A percentile compares a stretch with the other conserved stretches of the same genome.
Conservation (phyloP, 176 grass and related monocot genomes). For the Saccharum spontaneum region DNA sequence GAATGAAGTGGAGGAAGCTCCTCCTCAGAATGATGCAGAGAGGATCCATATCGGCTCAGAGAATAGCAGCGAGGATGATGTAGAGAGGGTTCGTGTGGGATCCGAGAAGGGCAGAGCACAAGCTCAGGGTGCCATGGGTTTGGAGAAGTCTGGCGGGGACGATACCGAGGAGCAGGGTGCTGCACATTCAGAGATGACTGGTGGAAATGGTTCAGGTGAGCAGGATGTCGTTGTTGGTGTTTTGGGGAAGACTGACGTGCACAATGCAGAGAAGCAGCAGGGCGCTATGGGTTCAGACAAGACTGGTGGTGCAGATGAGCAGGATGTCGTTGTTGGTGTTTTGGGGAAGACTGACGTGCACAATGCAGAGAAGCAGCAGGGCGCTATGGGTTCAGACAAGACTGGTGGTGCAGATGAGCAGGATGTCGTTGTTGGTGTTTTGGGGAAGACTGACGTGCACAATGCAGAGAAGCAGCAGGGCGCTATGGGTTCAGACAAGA, state of each 20-base stretch:
- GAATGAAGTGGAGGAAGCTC: slow-evolving; percentile 31
- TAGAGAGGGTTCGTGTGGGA: not conserved
- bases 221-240: not conserved
- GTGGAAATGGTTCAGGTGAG: not conserved
- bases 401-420: not conserved
- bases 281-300: slow-evolving; percentile 1
- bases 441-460: not conserved
- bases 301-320: not conserved
- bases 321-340: not conserved
- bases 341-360: not conserved
- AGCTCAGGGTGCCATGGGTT: not conserved
- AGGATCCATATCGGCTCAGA: not conserved
- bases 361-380: not conserved
- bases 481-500: slow-evolving; percentile 4
- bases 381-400: not conserved
- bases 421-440: not conserved
- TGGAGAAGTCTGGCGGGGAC: not conserved
- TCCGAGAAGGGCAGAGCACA: not conserved
- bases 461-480: not conserved
- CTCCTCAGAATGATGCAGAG: slow-evolving; percentile 6
- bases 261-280: not conserved
- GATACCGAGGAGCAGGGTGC: not conserved
- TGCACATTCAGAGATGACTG: not conserved
- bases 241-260: not conserved
- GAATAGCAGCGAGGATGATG: not conserved